Base-by-base conservation (phyloP, 345 rosid genomes). In the Eucalyptus victrix region DNA sequence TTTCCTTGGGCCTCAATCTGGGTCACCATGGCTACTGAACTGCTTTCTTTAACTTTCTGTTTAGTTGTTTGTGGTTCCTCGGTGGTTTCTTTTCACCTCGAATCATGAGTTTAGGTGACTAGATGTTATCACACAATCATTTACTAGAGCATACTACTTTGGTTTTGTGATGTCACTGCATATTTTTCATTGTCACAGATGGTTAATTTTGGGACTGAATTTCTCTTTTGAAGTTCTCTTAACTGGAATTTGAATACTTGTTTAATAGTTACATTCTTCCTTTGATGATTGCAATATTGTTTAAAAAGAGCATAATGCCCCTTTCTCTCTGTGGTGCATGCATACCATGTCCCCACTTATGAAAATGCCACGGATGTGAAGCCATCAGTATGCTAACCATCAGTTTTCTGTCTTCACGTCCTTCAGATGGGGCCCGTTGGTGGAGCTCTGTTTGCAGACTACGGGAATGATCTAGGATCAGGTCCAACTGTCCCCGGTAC, bases 391-490 rank as follows among this genome's bases (percentile, higher is more conserved):
- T 60, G 49, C n/a, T 87, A 34, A 87, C 88, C 32, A 51, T 53
- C 69, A 40, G 58, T 34, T 54, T 60, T 54, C 12, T 10, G 28
- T 86, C 17, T 86, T 49, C 76, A 47, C 32, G 45, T 58, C 89
- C 90, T 90, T 92, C 95, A 98, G 99, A 88, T 94, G 90, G 99
- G 99, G 86, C 97, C 99, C 0, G 95, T 96, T 30, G 97, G 94
- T 92, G 99, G 99, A 24, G 99, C 96, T 81, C 32, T 97, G 54
- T 98, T 98, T 92, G 91, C 95, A 30, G 99, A 98, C 92, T 96
- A 95, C 90, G 99, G 99, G 89, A 95, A 96, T 89, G 99, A 97
- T 93, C 92, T 98, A 49, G 97, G 95, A 90, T 98, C 99, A 81
- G 98, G 99, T 87, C 65, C 92, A 47, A 92, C 94, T 24, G 99